A percentile compares a stretch with the other conserved stretches of the same genome.
These are phyloP conservation scores for Amaranthus tricolor DNA, from an alignment of 179 eudicot species.

Conservation along the genomic window DNA sequence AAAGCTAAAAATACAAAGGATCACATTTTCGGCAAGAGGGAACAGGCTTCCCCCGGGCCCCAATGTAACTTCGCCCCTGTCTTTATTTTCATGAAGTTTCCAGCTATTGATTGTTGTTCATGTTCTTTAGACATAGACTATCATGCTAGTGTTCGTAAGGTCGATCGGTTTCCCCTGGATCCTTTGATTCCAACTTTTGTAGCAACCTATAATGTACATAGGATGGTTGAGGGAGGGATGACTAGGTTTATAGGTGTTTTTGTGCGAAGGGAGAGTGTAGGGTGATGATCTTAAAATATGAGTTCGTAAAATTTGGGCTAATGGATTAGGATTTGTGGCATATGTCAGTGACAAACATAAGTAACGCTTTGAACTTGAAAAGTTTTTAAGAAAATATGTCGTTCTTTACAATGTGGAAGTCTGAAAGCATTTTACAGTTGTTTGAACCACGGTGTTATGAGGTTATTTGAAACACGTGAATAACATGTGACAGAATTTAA, in stretches of 20 bases:
- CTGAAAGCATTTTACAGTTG: not conserved
- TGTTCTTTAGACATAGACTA: not conserved
- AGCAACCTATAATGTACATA: not conserved
- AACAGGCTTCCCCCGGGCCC: too few relatives aligned
- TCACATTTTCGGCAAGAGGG: too few relatives aligned
- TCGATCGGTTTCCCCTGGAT: not conserved
- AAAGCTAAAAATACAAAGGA: too few relatives aligned
- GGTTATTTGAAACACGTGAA: not conserved
- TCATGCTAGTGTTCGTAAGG: not conserved
- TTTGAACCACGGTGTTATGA: not conserved
- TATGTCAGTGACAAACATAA: not conserved
- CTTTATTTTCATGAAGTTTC: not conserved
- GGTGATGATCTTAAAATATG: not conserved
- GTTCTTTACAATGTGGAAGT: not conserved
- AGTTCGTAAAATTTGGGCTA: not conserved
- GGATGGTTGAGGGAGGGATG: not conserved
- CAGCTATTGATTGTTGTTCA: not conserved
- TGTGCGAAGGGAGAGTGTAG: not conserved
- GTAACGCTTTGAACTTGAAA: not conserved
- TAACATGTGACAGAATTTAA: not conserved
- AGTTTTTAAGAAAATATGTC: not conserved
- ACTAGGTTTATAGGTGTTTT: not conserved
- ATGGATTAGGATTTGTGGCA: not conserved
- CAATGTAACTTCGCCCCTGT: too few relatives aligned
- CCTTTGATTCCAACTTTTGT: not conserved